Evolutionary conservation across 2,329 filamentous ascomycete genomes (phyloP), one percentile per base, ranked within the genome.

Genomic region (Aaosphaeria arxii): DNA sequence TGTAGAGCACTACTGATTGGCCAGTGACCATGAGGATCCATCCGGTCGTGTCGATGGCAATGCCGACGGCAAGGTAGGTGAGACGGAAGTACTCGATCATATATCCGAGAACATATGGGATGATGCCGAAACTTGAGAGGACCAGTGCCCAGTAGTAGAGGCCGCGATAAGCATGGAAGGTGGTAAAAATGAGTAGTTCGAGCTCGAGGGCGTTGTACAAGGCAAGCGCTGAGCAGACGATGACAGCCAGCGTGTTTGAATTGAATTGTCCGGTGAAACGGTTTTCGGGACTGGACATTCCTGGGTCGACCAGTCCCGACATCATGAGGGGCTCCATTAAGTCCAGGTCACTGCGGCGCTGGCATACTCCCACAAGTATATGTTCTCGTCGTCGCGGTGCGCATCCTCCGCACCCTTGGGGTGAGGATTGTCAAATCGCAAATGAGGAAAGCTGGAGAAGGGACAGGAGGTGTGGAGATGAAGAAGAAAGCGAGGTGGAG

Each of bases 11-110:
- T n/a, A 84, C 52, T 0, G 76, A 75, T 58, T 83, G 80, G 1
- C 81, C 82, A 0, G 81, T 83, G 0, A 85, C 79, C 79, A 84
- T 83, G 2, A 69, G 57, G 58, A 75, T 76, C 77, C 82, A 79
- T 7, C 79, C 81, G 48, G 82, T 49, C 45, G 69, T 71, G 45
- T 73, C 72, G 44, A 75, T 56, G 30, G 73, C 53, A 44, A 74
- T 74, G 2, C 70, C 30, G 65, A 57, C 7, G 64, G 50, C 51
- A 28, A 67, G 59, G 5, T 43, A 38, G 31, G 28, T 43, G 5
- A 54, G 46, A 6, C 32, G 7, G 43, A 56, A 61, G 30, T 65
- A 59, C 46, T 75, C 75, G 13, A 74, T 56, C 41, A 74, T 53
- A 56, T 75, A 77, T 2, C 75, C 77, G 1, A 72, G 52, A 30